Conservation (phyloP, 345 rosid species). For the Mercurialis annua region DNA sequence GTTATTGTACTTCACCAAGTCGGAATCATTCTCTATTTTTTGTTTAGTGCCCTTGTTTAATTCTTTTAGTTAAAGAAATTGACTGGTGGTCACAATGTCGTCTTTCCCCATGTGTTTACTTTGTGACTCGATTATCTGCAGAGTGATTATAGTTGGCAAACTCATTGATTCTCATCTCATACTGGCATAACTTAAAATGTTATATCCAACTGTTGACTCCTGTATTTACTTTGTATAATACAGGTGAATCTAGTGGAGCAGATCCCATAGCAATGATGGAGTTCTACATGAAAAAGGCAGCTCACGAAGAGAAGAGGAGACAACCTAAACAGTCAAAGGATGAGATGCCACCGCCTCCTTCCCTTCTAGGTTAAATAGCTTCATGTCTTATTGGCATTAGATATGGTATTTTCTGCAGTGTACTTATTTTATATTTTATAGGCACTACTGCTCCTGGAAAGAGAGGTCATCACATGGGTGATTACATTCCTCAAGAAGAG, state of each 20-base stretch:
- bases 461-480: slow-evolving; percentile 99
- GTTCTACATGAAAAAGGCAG: slow-evolving; percentile 95
- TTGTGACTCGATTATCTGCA: neutral
- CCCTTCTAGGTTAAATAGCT: slow-evolving; percentile 67
- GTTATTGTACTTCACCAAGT: too few species aligned
- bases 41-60: neutral
- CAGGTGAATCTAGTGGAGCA: slow-evolving; percentile 37
- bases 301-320: slow-evolving; percentile 86
- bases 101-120: neutral
- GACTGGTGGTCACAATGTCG: neutral
- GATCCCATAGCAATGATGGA: slow-evolving; percentile 99
- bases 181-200: neutral
- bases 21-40: too few species aligned
- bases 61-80: too few species aligned
- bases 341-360: slow-evolving; percentile 98
- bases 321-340: slow-evolving; percentile 95
- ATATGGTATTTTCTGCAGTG: slow-evolving; percentile 3
- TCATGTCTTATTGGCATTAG: neutral
- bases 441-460: slow-evolving; percentile 39
- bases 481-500: slow-evolving; percentile 89
- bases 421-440: neutral
- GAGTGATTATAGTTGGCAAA: neutral
- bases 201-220: neutral
- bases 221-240: slow-evolving; percentile 2
- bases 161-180: neutral